Evolutionary conservation across 768 basidiomycete species (phyloP).

Genomic region (Wakefieldia striispora): DNA sequence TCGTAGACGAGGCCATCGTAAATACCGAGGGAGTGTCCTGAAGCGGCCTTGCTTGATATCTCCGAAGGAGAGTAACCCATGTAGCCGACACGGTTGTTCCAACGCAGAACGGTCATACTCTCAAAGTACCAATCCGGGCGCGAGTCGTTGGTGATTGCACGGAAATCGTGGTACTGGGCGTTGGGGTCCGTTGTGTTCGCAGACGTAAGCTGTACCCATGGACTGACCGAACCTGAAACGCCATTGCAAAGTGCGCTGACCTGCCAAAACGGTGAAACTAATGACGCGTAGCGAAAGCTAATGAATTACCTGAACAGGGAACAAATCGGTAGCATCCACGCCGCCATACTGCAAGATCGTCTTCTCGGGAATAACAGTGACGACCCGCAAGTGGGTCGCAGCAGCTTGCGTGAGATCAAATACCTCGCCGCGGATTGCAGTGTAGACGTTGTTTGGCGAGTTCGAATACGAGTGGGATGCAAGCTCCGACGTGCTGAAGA

Average conservation of each 20-base stretch:
- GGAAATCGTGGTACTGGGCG: constrained; percentile 93
- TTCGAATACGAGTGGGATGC: constrained; percentile 61
- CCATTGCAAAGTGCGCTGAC: constrained; percentile 94
- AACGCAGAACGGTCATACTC: constrained; percentile 90
- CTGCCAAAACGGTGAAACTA: constrained; percentile 35
- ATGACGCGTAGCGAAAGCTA: neutral
- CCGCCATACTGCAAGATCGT: constrained; percentile 84
- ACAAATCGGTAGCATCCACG: constrained; percentile 64
- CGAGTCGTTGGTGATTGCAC: constrained; percentile 80
- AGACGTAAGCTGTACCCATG: constrained; percentile 76
- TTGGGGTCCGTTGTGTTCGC: constrained; percentile 76
- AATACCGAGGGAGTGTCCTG: constrained; percentile 71
- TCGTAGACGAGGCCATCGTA: constrained; percentile 88
- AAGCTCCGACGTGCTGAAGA: constrained; percentile 80
- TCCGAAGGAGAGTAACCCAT: constrained; percentile 78
- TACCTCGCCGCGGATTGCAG: constrained; percentile 88
- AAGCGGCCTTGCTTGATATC: constrained; percentile 65
- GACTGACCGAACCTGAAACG: constrained; percentile 73
- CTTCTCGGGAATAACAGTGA: constrained; percentile 74
- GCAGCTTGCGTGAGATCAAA: constrained; percentile 80
- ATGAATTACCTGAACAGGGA: constrained; percentile 84
- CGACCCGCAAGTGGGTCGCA: constrained; percentile 59
- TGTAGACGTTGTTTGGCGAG: constrained; percentile 73
- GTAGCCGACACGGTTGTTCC: constrained; percentile 84
- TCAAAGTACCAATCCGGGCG: constrained; percentile 99